Conservation (phyloP, 257 asterid genomes). For the Orobanche coerulescens region DNA sequence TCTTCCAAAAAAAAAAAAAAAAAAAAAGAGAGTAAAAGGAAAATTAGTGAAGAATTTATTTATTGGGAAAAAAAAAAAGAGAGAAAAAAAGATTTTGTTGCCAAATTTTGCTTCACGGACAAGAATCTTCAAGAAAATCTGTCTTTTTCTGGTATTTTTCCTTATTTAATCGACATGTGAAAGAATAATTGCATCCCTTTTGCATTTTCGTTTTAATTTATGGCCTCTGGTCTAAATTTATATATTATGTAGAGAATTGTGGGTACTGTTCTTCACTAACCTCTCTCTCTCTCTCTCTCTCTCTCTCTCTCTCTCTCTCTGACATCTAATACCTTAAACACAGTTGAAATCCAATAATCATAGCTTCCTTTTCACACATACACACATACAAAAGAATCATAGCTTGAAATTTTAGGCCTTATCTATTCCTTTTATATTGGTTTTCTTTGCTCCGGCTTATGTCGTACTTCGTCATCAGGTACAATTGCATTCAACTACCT, state of each 20-base stretch:
- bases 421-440: slow-evolving; percentile 82
- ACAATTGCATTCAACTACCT: background rate
- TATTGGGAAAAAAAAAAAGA: background rate
- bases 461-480: slow-evolving; percentile 96
- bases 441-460: slow-evolving; percentile 81
- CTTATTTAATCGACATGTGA: background rate
- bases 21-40: background rate
- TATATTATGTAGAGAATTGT: background rate
- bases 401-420: slow-evolving; percentile 91
- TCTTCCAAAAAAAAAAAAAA: background rate
- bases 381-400: too few species aligned
- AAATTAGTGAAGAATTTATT: background rate
- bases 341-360: too few species aligned
- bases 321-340: too few species aligned
- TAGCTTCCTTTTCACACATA: too few species aligned
- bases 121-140: slow-evolving; percentile 9
- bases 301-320: too few species aligned
- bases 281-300: too few species aligned
- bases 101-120: background rate
- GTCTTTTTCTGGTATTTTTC: slow-evolving; percentile 13
- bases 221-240: too few species aligned
- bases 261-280: too few species aligned
- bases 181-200: background rate
- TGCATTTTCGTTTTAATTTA: too few species aligned
- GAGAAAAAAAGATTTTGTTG: background rate